Evolutionary conservation across 257 asterid species (phyloP), one percentile per base, ranked within the genome.

Genomic region (Echites panduratus): DNA sequence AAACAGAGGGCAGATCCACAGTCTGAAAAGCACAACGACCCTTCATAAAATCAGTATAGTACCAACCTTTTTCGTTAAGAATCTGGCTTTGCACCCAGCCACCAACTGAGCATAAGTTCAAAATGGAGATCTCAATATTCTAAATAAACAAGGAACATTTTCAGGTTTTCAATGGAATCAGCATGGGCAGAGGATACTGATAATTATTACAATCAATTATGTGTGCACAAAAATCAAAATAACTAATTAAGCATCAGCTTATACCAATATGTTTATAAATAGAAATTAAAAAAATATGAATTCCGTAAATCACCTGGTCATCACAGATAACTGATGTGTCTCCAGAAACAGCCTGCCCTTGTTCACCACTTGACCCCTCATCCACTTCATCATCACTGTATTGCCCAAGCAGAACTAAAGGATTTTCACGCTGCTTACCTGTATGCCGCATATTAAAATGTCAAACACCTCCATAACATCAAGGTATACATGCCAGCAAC

Each of bases 351-450:
- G 79, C 87, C 75, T 57, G 68, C 69, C 76, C 41, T 19, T 70
- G 65, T 56, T 71, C 84, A 49, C 77, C 90, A 70, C 82, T 81
- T 64, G 90, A 78, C 50, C 66, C 91, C 24, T 77, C 90, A 48
- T 94, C 97, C 84, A 79, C 72, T 65, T 94, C 99, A 53, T 94
- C 98, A 84, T 94, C 99, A 71, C 98, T 91, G 79, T 94, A 94
- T 77, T 94, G 99, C 77, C 81, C 99, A 69, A 94, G 97, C 80
- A 94, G 87, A 74, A 84, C 77, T 68, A 94, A 87, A 70, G 99
- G 97, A 83, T 94, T 91, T 78, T 81, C 90, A 54, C 79, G 80
- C 79, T 75, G 82, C 80, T 79, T 77, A 66, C 95, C 99, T 94
- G 96, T 44, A 58, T 59, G 78, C 77, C 76, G 78, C 56, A 84